phyloP scores from a whole-genome alignment of 208 protist genomes.

The Trypanosoma theileri region DNA sequence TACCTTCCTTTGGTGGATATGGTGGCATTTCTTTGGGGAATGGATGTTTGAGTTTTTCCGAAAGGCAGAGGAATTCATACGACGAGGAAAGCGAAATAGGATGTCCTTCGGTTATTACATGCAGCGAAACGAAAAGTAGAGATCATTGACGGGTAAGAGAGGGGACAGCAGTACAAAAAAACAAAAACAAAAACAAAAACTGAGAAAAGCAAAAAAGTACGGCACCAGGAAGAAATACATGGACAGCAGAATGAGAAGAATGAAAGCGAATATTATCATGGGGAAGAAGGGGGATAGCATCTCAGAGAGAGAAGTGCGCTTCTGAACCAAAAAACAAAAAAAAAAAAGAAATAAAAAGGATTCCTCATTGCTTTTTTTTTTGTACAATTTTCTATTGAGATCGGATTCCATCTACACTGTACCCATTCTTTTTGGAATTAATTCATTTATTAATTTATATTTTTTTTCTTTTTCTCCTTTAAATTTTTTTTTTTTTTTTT shows the following conservation, averaged over 20 bases:
- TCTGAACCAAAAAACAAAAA: not conserved
- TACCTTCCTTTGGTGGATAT: conserved; percentile 1
- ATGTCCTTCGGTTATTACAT: too few species aligned
- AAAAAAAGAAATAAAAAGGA: not conserved
- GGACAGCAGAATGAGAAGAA: not conserved
- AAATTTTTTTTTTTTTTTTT: conserved; percentile 14
- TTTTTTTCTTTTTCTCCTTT: conserved; percentile 9
- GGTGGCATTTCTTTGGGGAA: not conserved
- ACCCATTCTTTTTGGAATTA: not conserved
- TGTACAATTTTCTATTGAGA: not conserved
- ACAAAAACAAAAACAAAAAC: too few species aligned
- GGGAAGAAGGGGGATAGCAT: too few species aligned
- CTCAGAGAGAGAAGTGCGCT: too few species aligned
- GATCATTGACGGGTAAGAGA: not conserved
- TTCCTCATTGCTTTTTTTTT: not conserved
- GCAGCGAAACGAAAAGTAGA: not conserved
- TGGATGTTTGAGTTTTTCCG: conserved; percentile 2
- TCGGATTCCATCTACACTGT: too few species aligned
- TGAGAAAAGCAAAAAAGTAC: not conserved
- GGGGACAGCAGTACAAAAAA: not conserved
- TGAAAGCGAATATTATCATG: too few species aligned
- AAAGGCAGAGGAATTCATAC: not conserved
- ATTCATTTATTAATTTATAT: conserved; percentile 4
- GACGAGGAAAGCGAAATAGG: too few species aligned
- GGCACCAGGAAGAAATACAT: not conserved